phyloP scores from a whole-genome alignment of 83 land plant species.

The Larix sibirica region DNA sequence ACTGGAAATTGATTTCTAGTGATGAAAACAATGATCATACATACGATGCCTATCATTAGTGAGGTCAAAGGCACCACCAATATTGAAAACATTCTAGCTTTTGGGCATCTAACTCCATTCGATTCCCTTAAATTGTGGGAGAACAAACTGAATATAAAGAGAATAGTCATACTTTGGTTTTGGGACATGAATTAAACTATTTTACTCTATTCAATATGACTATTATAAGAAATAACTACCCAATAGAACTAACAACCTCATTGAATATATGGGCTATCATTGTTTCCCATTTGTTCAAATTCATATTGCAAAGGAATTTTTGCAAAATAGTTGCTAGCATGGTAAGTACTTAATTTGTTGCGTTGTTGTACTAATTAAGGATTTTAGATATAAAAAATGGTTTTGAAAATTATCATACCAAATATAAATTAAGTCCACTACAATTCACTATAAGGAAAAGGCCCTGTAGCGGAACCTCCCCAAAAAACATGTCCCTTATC shows the following conservation, averaged over 20 bases:
- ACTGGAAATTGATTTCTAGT: constrained; percentile 23
- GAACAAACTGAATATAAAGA: too few relatives aligned
- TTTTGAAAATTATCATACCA: constrained; percentile 19
- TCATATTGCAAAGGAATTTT: constrained; percentile 18
- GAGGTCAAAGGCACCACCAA: constrained; percentile 25
- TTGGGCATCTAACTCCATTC: constrained; percentile 19
- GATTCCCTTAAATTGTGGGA: constrained; percentile 41
- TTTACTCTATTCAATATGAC: too few relatives aligned
- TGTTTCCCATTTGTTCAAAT: constrained; percentile 29
- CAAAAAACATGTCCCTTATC: too few relatives aligned
- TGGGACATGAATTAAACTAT: too few relatives aligned
- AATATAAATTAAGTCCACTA: constrained; percentile 33
- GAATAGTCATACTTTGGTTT: too few relatives aligned
- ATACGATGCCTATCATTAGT: constrained; percentile 16
- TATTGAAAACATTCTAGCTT: constrained; percentile 23
- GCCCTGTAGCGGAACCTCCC: too few relatives aligned
- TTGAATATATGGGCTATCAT: constrained; percentile 41
- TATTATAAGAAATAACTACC: too few relatives aligned
- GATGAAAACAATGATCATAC: constrained; percentile 19
- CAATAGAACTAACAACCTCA: constrained; percentile 27
- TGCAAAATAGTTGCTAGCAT: too few relatives aligned
- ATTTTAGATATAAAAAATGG: too few relatives aligned
- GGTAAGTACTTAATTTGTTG: too few relatives aligned
- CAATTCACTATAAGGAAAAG: not conserved
- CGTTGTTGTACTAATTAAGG: too few relatives aligned